phyloP scores from a whole-genome alignment of 352 stramenopile species.

The Phytopythium ostracodes region DNA sequence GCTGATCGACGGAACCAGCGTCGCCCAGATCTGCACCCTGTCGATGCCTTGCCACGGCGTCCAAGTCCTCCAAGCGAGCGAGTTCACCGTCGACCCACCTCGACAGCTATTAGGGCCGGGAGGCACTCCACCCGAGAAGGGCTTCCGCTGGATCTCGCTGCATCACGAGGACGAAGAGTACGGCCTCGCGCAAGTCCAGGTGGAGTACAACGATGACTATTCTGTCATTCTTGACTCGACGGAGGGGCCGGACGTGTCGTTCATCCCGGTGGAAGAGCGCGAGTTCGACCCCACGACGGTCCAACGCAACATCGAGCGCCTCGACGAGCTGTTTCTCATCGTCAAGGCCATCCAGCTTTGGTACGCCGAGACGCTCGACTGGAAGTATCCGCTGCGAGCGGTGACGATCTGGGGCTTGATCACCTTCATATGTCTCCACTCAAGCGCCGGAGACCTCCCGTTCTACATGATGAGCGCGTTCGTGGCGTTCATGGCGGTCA shows the following conservation, averaged over 20 bases:
- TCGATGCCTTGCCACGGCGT: constrained; percentile 24
- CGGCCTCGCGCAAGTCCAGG: constrained; percentile 20
- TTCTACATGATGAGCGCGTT: constrained; percentile 2
- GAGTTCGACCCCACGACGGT: constrained; percentile 28
- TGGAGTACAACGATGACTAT: constrained; percentile 23
- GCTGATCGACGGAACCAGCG: constrained; percentile 9
- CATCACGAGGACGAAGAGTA: constrained; percentile 25
- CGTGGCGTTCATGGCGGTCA: constrained; percentile 13
- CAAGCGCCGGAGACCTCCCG: constrained; percentile 15
- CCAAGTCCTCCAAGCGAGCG: constrained; percentile 17
- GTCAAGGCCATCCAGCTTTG: constrained; percentile 13
- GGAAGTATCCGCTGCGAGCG: constrained; percentile 20
- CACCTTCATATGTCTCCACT: constrained; percentile 13
- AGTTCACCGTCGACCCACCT: constrained; percentile 19
- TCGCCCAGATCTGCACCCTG: constrained; percentile 7
- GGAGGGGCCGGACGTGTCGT: constrained; percentile 18
- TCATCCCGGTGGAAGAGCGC: constrained; percentile 21
- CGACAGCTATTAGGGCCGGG: constrained; percentile 16
- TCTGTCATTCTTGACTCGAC: constrained; percentile 12
- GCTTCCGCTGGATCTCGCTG: constrained; percentile 22
- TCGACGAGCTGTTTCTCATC: constrained; percentile 21
- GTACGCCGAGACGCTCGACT: constrained; percentile 25
- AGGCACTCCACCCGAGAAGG: constrained; percentile 7
- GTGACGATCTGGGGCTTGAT: constrained; percentile 16
- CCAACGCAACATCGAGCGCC: constrained; percentile 31